Evolutionary conservation across 2,329 filamentous ascomycete genomes (phyloP), one percentile per base, ranked within the genome.

Genomic region (Penicillium glabrum): DNA sequence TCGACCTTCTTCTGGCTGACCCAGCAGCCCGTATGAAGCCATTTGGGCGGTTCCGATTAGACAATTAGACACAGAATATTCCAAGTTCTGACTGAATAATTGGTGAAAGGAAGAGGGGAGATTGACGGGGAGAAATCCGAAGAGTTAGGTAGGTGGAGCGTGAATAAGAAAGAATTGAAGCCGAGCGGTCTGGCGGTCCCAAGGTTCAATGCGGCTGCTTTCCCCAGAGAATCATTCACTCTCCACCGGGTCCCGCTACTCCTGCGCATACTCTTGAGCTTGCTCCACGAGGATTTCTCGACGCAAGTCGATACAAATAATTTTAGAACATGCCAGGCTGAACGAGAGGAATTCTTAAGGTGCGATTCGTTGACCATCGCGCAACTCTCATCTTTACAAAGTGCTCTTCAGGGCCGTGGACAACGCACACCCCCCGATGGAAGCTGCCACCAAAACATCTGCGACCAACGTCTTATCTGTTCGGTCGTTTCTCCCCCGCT

Each of bases 11-110:
- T 91, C 89, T 61, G 83, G 82, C 64, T 89, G 88, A 54, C 91
- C 88, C 48, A 96, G 80, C 47, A 93, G 79, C 45, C 83, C 81
- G 80, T 88, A 92, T 3, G 72, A 77, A 52, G 79, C 71, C 83
- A 86, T 86, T 47, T 75, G 66, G 54, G 43, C 31, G 27, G 23
- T 8, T 39, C 16, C 21, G 10, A 29, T 21, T 10, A 16, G 29
- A 44, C 19, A 31, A 16, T n/a, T 44, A 8, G 3, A 31, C 46
- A 19, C 21, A 26, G 37, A 51, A 49, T 19, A 35, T 45, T n/a
- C 8, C 21, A 45, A 35, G 26, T 23, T 26, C 8, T 10, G 19
- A 51, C 13, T 33, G 9, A 43, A 2, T 26, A 21, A 29, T 39
- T 27, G 5, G 14, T 31, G 5, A 50, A 49, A 49, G 3, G 19